Base-by-base conservation (phyloP, 73 alveolate species). In the Diophrys appendiculata region DNA sequence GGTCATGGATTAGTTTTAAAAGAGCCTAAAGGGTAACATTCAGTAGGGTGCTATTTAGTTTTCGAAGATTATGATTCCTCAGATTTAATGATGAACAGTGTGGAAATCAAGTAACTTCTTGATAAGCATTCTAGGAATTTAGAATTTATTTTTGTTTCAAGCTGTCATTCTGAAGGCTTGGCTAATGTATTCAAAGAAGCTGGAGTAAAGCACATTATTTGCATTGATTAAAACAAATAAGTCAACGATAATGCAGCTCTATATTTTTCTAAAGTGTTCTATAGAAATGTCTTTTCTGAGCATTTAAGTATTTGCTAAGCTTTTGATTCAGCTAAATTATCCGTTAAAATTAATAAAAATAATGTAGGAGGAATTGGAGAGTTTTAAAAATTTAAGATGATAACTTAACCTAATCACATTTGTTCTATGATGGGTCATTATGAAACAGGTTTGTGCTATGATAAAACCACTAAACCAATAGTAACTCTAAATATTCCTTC, bases 161-260 rank as follows among this genome's bases (percentile, higher is more conserved):
- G 54, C 35, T 67, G 75, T 31, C 29, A 26, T 24, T 67, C 75
- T 67, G 54, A 67, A 67, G 54, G 54, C 31, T 27, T 67, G 24
- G 75, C 75, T 3, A 54, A 67, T 3, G 75, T 31, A 8, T 67
- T 67, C 29, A 3, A 26, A 3, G 5, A 25, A 3, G 52, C 31
- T 28, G 75, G 75, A 28, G 75, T 67, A 43, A 67, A 28, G 29
- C 75, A 67, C 53, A 29, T 67, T 3, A 67, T 67, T 24, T 67
- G 75, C 75, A 67, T 67, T 3, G 25, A 25, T 5, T 26, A 67
- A 28, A 31, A 67, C 43, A 23, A 67, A 28, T 26, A 67, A 31
- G 75, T 67, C 26, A 3, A 11, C 1, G 75, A 67, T 29, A 31
- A 18, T n/a, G 75, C 75, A 3, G 25, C 26, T 31, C 25, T 67